A percentile compares a stretch with the other conserved stretches of the same genome.
phyloP scores from a whole-genome alignment of 805 yeast genomes.

The Candida saitoana region DNA sequence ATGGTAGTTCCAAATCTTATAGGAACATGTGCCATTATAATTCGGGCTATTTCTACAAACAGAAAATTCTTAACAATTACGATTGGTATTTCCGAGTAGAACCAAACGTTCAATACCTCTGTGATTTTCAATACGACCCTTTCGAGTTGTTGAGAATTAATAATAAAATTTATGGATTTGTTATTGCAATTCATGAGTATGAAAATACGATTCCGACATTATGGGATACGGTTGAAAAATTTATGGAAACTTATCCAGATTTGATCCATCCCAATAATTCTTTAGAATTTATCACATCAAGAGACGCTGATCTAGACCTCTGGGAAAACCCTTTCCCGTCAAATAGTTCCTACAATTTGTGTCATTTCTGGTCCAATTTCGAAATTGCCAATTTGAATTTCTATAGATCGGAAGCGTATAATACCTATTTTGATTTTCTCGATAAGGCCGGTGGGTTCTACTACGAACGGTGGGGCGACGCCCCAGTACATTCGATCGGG shows the following conservation, averaged over 20 bases:
- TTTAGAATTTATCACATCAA: conserved; percentile 42
- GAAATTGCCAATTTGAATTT: conserved; percentile 53
- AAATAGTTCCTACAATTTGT: conserved; percentile 44
- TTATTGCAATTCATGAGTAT: conserved; percentile 47
- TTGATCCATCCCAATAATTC: conserved; percentile 46
- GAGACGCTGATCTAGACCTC: conserved; percentile 22
- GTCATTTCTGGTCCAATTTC: conserved; percentile 66
- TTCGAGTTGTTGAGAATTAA: conserved; percentile 40
- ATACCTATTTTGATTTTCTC: conserved; percentile 40
- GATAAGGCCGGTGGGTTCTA: conserved; percentile 51
- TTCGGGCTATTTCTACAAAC: conserved; percentile 56
- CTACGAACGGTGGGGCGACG: conserved; percentile 62
- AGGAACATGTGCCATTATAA: conserved; percentile 73
- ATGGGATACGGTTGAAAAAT: conserved; percentile 46
- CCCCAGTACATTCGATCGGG: conserved; percentile 43
- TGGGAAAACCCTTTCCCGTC: conserved; percentile 12
- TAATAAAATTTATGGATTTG: conserved; percentile 49
- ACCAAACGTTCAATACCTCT: conserved; percentile 52
- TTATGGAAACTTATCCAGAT: conserved; percentile 43
- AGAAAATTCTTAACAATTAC: conserved; percentile 41
- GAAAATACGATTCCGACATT: conserved; percentile 50
- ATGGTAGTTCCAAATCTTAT: conserved; percentile 50
- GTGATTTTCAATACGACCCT: conserved; percentile 57
- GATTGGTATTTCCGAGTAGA: conserved; percentile 62
- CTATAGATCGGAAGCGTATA: conserved; percentile 44